These are phyloP conservation scores for Paraphoma sp. DNA, from an alignment of 2,329 filamentous ascomycete species.

Conservation along the genomic window DNA sequence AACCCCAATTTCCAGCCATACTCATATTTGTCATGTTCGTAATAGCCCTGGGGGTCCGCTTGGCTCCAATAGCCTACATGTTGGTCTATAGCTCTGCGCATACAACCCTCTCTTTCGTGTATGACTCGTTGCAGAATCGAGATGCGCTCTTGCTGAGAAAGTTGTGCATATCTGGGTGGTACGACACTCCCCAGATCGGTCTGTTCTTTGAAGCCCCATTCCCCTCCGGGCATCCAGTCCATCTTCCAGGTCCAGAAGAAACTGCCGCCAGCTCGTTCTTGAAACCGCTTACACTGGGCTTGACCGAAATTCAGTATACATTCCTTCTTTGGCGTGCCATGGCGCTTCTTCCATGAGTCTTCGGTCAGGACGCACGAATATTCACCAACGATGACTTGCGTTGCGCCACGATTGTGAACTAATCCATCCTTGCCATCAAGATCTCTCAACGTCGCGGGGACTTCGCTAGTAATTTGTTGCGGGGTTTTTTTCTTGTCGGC, in stretches of 20 bases:
- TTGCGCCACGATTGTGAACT: constrained; percentile 58
- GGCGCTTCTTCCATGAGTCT: constrained; percentile 54
- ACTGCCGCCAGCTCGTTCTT: constrained; percentile 57
- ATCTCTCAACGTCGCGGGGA: constrained; percentile 52
- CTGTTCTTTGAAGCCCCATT: constrained; percentile 66
- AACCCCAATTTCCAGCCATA: constrained; percentile 65
- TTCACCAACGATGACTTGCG: constrained; percentile 62
- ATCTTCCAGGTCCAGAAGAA: constrained; percentile 69
- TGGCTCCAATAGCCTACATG: constrained; percentile 61
- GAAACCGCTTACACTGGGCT: constrained; percentile 57
- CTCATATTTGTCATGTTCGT: constrained; percentile 62
- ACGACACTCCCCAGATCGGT: constrained; percentile 51
- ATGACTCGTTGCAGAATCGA: constrained; percentile 49
- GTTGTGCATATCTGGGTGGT: constrained; percentile 43
- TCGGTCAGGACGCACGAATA: constrained; percentile 64
- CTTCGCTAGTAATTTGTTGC: constrained; percentile 58
- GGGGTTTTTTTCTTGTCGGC: constrained; percentile 59
- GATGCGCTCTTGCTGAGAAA: constrained; percentile 17
- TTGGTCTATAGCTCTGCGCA: constrained; percentile 44
- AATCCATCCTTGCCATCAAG: constrained; percentile 57
- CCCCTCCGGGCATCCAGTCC: constrained; percentile 68
- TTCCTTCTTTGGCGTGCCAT: constrained; percentile 44
- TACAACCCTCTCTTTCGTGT: constrained; percentile 44
- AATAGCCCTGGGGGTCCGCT: constrained; percentile 52
- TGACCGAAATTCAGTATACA: constrained; percentile 56